Percentiles rank a stretch among this genome's conserved stretches.
Evolutionary conservation across 345 rosid species (phyloP).

Genomic region (Arabidopsis suecica): DNA sequence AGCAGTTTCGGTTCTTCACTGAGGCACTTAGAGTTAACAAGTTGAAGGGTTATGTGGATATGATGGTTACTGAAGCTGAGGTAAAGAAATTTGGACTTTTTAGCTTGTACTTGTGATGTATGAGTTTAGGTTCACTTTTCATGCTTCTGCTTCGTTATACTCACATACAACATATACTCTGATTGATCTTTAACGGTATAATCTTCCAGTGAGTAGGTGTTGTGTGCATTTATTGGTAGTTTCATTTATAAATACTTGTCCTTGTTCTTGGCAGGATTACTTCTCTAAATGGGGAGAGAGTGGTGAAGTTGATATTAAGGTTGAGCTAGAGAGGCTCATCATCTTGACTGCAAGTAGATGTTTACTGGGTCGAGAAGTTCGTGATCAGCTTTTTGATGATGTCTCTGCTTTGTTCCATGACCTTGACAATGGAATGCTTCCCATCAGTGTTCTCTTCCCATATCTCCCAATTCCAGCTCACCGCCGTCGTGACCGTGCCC

Average conservation of each 20-base stretch:
- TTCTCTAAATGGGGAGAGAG: conserved; percentile 95
- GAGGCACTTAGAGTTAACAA: conserved; percentile 84
- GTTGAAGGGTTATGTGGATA: conserved; percentile 91
- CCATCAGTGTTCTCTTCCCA: conserved; percentile 92
- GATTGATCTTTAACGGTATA: not conserved
- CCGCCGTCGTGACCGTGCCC: conserved; percentile 86
- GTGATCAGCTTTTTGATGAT: conserved; percentile 92
- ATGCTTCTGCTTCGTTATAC: not conserved
- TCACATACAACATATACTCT: not conserved
- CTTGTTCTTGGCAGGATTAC: conserved; percentile 63
- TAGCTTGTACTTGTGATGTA: not conserved
- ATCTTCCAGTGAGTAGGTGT: not conserved
- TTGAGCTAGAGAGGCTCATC: conserved; percentile 90
- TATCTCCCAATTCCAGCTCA: conserved; percentile 96
- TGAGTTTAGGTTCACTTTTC: not conserved
- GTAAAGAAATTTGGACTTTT: conserved; percentile 39
- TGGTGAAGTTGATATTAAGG: conserved; percentile 91
- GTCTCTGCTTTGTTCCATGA: conserved; percentile 96
- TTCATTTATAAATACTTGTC: conserved; percentile 8
- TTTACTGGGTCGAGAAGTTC: conserved; percentile 88
- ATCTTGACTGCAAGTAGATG: conserved; percentile 99
- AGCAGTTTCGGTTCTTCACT: conserved; percentile 94
- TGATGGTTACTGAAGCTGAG: conserved; percentile 95
- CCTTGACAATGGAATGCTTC: conserved; percentile 97
- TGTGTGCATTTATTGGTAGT: not conserved